Percentiles rank a stretch among this genome's conserved stretches.
These are phyloP conservation scores for Phytophthora citricola DNA, from an alignment of 352 stramenopile genomes.

Conservation along the genomic window DNA sequence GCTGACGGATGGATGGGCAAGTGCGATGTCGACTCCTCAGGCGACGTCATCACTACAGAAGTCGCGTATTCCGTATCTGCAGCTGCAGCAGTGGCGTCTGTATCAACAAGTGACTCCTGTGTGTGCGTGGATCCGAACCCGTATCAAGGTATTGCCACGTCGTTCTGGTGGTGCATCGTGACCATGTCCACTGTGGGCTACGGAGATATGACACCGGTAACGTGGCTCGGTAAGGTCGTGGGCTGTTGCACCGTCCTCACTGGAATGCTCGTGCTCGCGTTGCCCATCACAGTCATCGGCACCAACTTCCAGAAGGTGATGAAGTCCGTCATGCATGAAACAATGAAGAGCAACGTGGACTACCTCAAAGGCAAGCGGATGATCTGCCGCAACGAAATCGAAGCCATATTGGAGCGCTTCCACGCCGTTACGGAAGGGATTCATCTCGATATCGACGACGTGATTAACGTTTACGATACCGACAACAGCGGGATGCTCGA, in stretches of 20 bases:
- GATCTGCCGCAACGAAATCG: conserved; percentile 76
- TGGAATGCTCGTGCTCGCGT: conserved; percentile 87
- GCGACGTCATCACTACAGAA: conserved; percentile 10
- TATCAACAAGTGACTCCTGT: conserved; percentile 30
- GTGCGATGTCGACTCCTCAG: conserved; percentile 33
- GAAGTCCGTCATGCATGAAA: conserved; percentile 80
- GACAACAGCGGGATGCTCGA: conserved; percentile 83
- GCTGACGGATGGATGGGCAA: conserved; percentile 62
- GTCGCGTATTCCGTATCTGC: conserved; percentile 31
- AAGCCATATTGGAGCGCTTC: conserved; percentile 73
- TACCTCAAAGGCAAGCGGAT: conserved; percentile 77
- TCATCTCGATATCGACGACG: conserved; percentile 75
- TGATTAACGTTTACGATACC: conserved; percentile 83
- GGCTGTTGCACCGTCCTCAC: conserved; percentile 76
- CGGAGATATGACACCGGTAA: conserved; percentile 87
- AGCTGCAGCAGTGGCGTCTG: conserved; percentile 37
- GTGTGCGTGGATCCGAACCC: conserved; percentile 80
- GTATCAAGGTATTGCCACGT: conserved; percentile 80
- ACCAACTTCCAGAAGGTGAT: conserved; percentile 89
- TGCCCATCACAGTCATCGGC: conserved; percentile 92
- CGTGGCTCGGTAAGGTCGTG: conserved; percentile 72
- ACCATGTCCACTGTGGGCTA: conserved; percentile 94
- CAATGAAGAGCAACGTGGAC: conserved; percentile 82
- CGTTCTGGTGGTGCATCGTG: conserved; percentile 92
- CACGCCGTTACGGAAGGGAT: conserved; percentile 80